Conservation (phyloP, 208 protist species). For the Crithidia thermophila region DNA sequence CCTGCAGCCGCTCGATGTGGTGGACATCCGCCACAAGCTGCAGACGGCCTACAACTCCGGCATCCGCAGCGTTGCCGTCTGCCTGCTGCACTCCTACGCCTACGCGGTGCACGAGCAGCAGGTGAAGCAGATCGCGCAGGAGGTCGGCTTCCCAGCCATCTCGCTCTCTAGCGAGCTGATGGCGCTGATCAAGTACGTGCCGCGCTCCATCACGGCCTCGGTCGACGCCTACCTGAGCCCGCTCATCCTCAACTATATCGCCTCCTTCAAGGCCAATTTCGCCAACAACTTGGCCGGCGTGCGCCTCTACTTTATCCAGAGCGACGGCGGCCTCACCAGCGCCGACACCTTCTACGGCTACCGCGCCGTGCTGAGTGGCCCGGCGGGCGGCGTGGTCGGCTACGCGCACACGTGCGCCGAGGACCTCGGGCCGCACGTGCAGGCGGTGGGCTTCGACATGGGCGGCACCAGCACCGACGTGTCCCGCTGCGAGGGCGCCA, state of each 20-base stretch:
- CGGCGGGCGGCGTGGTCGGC: constrained; percentile 95
- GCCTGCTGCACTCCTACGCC: constrained; percentile 95
- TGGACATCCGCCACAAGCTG: constrained; percentile 46
- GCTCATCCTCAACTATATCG: constrained; percentile 86
- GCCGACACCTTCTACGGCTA: constrained; percentile 91
- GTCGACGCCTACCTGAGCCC: constrained; percentile 97
- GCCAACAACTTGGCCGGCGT: constrained; percentile 44
- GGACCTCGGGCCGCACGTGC: constrained; percentile 33
- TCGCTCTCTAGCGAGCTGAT: constrained; percentile 92
- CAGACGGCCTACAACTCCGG: constrained; percentile 61
- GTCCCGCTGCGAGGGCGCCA: constrained; percentile 72
- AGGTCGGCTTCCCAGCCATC: constrained; percentile 92
- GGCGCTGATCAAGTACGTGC: constrained; percentile 93
- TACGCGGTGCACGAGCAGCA: constrained; percentile 84
- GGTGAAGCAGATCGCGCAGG: constrained; percentile 79
- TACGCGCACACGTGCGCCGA: constrained; percentile 83
- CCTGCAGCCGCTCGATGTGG: constrained; percentile 53
- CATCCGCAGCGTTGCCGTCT: constrained; percentile 90
- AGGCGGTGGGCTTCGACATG: constrained; percentile 95
- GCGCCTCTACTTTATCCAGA: constrained; percentile 90
- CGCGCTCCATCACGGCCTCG: constrained; percentile 92
- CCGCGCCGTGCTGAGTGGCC: constrained; percentile 94
- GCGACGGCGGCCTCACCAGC: constrained; percentile 93
- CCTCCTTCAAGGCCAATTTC: constrained; percentile 69
- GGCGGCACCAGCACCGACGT: constrained; percentile 97